These are phyloP conservation scores for Ustilaginoidea virens DNA, from an alignment of 2,329 filamentous ascomycete species.

Conservation along the genomic window DNA sequence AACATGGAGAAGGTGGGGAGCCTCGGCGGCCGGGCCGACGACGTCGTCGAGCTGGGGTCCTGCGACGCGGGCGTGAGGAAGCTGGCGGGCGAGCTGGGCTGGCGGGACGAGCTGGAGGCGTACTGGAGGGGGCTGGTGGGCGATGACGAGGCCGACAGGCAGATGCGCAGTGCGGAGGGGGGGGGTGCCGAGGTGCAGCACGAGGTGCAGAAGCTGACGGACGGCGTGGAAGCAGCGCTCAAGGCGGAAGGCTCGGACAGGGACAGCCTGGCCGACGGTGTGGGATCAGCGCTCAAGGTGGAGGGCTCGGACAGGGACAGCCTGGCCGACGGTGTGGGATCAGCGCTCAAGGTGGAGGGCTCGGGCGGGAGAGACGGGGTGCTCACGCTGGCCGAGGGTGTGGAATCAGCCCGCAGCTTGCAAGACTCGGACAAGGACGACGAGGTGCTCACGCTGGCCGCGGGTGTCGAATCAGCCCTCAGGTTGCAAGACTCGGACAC, in stretches of 20 bases:
- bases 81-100: slow-evolving; percentile 68
- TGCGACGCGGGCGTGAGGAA: slow-evolving; percentile 71
- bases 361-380: slow-evolving; percentile 2
- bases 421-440: too few species aligned
- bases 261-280: slow-evolving; percentile 17
- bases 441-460: too few species aligned
- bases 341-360: slow-evolving; percentile 16
- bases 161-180: slow-evolving; percentile 19
- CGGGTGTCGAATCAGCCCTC: too few species aligned
- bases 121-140: slow-evolving; percentile 58
- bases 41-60: slow-evolving; percentile 69
- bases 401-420: slow-evolving; percentile 19
- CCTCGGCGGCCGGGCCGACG: slow-evolving; percentile 62
- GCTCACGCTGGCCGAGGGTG: slow-evolving; percentile 19
- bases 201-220: slow-evolving; percentile 25
- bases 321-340: slow-evolving; percentile 20
- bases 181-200: slow-evolving; percentile 22
- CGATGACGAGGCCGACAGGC: slow-evolving; percentile 37
- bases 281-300: slow-evolving; percentile 19
- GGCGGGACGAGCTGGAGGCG: slow-evolving; percentile 67
- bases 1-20: slow-evolving; percentile 75
- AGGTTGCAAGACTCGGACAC: too few species aligned
- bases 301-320: slow-evolving; percentile 9
- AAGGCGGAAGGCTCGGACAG: slow-evolving; percentile 12
- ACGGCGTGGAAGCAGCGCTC: slow-evolving; percentile 19